Conservation (phyloP, 257 asterid species). For the Petrea volubilis region DNA sequence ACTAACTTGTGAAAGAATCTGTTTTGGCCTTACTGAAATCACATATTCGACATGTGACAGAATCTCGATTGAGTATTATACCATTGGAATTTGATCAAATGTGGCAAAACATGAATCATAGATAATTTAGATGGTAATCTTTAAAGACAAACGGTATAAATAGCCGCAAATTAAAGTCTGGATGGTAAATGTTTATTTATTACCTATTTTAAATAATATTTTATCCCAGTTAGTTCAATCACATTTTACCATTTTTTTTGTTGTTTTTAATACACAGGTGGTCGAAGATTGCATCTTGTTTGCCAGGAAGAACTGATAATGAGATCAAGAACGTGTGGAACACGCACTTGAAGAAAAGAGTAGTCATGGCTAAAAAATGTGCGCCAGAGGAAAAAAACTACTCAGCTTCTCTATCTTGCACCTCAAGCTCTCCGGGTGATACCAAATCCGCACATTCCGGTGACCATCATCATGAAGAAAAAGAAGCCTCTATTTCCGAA, state of each 20-base stretch:
- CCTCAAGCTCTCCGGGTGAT: slow-evolving; percentile 27
- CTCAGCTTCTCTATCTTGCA: slow-evolving; percentile 20
- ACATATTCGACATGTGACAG: too few species aligned
- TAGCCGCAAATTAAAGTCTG: too few species aligned
- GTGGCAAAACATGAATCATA: too few species aligned
- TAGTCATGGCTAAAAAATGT: not conserved
- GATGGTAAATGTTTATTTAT: too few species aligned
- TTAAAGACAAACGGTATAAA: too few species aligned
- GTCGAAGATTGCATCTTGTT: slow-evolving; percentile 72
- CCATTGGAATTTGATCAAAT: too few species aligned
- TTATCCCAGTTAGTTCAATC: too few species aligned
- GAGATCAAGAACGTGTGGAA: slow-evolving; percentile 91
- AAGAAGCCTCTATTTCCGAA: slow-evolving; percentile 5
- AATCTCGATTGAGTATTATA: too few species aligned
- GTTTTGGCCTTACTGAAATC: too few species aligned
- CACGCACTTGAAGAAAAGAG: slow-evolving; percentile 63
- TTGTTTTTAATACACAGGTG: slow-evolving; percentile 41
- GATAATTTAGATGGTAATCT: too few species aligned
- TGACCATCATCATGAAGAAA: not conserved
- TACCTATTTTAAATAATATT: too few species aligned
- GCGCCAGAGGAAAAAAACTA: not conserved
- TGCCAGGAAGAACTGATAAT: slow-evolving; percentile 85
- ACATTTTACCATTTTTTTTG: not conserved
- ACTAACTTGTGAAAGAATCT: too few species aligned
- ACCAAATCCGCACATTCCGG: not conserved